phyloP scores from a whole-genome alignment of 192 early-diverging fungal genomes.

The Anaeromyces robustus region DNA sequence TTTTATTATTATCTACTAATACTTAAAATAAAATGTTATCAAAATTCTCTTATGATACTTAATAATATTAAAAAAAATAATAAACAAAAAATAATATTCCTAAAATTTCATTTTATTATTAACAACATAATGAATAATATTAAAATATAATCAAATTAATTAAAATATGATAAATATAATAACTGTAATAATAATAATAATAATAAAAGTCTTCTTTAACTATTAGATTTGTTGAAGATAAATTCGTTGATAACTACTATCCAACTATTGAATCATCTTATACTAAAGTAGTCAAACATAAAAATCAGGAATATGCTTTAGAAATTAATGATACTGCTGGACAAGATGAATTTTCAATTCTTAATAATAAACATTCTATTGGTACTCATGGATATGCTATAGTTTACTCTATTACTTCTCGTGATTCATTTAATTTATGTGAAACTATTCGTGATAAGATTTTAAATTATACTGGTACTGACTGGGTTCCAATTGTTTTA shows the following conservation, averaged over 20 bases:
- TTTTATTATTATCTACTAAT: too few species aligned
- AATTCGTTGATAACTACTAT: conserved; percentile 82
- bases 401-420: conserved; percentile 77
- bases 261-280: conserved; percentile 90
- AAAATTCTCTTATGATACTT: too few species aligned
- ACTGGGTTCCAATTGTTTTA: conserved; percentile 75
- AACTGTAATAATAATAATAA: not conserved
- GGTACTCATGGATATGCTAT: conserved; percentile 90
- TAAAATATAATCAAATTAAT: too few species aligned
- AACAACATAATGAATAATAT: too few species aligned
- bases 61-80: too few species aligned
- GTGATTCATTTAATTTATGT: conserved; percentile 78
- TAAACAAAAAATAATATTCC: too few species aligned
- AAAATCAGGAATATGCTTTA: conserved; percentile 67
- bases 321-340: conserved; percentile 95
- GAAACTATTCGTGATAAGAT: conserved; percentile 86
- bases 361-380: conserved; percentile 77
- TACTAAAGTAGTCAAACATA: conserved; percentile 67
- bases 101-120: too few species aligned
- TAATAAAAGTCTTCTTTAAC: conserved; percentile 60
- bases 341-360: conserved; percentile 89
- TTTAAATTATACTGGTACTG: conserved; percentile 75
- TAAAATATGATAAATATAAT: too few species aligned
- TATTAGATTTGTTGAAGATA: conserved; percentile 81
- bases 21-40: too few species aligned